phyloP scores from a whole-genome alignment of 805 yeast genomes.

The Lachancea waltii region DNA sequence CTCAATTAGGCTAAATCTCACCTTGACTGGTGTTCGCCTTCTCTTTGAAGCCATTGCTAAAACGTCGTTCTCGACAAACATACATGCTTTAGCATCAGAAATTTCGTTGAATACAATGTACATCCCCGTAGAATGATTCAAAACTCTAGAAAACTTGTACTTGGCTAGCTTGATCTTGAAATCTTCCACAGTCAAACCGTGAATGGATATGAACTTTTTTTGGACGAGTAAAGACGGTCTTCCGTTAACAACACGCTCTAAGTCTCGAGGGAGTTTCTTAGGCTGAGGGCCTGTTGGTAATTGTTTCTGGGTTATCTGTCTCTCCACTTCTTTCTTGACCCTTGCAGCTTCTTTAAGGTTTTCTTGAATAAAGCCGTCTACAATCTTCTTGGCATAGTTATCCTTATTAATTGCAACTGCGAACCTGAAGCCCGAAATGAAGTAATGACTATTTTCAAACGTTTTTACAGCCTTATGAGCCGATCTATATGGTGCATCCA shows the following conservation, averaged over 20 bases:
- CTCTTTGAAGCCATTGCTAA: slow-evolving; percentile 21
- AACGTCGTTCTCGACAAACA: slow-evolving; percentile 21
- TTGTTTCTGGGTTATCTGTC: slow-evolving; percentile 16
- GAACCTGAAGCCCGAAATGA: slow-evolving; percentile 46
- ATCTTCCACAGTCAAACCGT: slow-evolving; percentile 50
- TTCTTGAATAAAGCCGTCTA: slow-evolving; percentile 28
- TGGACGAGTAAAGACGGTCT: slow-evolving; percentile 52
- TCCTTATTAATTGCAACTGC: slow-evolving; percentile 47
- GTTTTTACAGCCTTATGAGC: slow-evolving; percentile 42
- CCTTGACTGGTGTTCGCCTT: slow-evolving; percentile 19
- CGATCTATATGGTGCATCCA: slow-evolving; percentile 41
- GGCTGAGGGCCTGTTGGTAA: slow-evolving; percentile 10
- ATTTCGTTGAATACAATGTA: slow-evolving; percentile 57
- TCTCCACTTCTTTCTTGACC: slow-evolving; percentile 26
- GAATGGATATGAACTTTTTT: slow-evolving; percentile 47
- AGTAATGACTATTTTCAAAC: slow-evolving; percentile 36
- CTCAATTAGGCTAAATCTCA: slow-evolving; percentile 18
- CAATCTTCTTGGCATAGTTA: slow-evolving; percentile 33
- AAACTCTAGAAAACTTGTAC: slow-evolving; percentile 60
- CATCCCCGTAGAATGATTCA: slow-evolving; percentile 59
- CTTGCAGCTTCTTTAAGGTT: slow-evolving; percentile 37
- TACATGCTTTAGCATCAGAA: slow-evolving; percentile 23
- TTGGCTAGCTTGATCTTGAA: slow-evolving; percentile 51
- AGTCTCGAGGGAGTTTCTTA: slow-evolving; percentile 40
- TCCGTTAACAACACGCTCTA: slow-evolving; percentile 44